These are phyloP conservation scores for Trichopus zeylanicus DNA, from an alignment of 116 monocot genomes.

Conservation along the genomic window DNA sequence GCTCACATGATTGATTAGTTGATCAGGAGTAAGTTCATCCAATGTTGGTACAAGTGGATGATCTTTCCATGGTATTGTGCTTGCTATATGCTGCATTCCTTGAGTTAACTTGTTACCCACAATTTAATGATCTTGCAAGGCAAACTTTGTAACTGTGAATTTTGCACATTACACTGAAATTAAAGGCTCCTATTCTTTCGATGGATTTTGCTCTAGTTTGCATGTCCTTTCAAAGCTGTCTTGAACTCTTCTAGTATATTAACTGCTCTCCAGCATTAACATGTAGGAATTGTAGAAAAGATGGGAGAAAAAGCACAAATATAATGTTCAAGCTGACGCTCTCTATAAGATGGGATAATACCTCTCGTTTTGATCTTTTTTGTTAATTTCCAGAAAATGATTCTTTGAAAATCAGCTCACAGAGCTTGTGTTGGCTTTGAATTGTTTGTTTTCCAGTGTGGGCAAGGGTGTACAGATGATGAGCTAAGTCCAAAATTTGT, in stretches of 20 bases:
- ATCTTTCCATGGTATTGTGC: no score
- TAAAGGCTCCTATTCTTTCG: background rate
- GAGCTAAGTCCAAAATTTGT: conserved; percentile 87
- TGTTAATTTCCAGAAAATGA: conserved; percentile 5
- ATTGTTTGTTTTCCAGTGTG: conserved; percentile 59
- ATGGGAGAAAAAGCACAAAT: conserved; percentile 64
- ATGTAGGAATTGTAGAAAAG: conserved; percentile 67
- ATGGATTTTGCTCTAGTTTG: conserved; percentile 2
- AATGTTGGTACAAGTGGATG: no score
- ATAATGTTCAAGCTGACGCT: conserved; percentile 64
- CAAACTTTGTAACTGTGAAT: background rate
- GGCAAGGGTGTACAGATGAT: conserved; percentile 88
- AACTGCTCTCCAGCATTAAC: conserved; percentile 51
- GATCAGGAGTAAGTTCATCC: no score
- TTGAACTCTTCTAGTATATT: conserved; percentile 22
- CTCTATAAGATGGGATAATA: conserved; percentile 28
- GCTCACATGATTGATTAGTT: no score
- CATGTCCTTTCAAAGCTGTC: background rate
- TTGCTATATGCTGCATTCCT: no score
- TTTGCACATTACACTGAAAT: background rate
- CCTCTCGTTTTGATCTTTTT: conserved; percentile 14
- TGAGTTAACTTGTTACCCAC: no score
- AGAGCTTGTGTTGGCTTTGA: conserved; percentile 11
- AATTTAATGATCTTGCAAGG: background rate
- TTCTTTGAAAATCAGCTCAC: conserved; percentile 14